Evolutionary conservation across 768 basidiomycete genomes (phyloP).

Genomic region (Podaxis sp.): DNA sequence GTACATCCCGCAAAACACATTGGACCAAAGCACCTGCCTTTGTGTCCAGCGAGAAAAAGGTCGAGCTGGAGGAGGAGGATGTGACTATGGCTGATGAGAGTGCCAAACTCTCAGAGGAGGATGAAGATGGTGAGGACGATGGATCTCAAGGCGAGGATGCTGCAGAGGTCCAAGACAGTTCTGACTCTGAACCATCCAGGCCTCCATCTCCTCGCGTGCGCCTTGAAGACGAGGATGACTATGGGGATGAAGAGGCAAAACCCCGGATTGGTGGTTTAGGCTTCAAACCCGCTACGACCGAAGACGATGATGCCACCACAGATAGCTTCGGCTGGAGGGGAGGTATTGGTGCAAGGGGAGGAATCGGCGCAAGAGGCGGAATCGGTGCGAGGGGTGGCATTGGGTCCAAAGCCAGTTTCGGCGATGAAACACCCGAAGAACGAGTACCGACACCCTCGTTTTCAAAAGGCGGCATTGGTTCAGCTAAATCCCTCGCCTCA

Average conservation of each 20-base stretch:
- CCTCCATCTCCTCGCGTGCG: conserved; percentile 53
- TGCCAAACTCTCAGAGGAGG: conserved; percentile 5
- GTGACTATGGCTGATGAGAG: conserved; percentile 34
- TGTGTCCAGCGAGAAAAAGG: conserved; percentile 52
- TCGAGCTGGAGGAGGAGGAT: conserved; percentile 39
- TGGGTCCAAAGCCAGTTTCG: conserved; percentile 12
- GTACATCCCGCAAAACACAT: conserved; percentile 42
- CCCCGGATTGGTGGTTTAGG: conserved; percentile 46
- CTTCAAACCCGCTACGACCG: conserved; percentile 16
- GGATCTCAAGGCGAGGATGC: conserved; percentile 32
- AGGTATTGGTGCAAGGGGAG: conserved; percentile 4
- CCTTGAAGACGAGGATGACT: conserved; percentile 46
- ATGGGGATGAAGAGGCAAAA: conserved; percentile 31
- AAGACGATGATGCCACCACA: neutral
- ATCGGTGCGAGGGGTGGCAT: conserved; percentile 14
- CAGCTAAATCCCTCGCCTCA: conserved; percentile 16
- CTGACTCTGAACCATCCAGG: conserved; percentile 47
- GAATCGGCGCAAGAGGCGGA: conserved; percentile 6
- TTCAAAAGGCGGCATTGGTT: conserved; percentile 39
- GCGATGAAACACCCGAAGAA: neutral
- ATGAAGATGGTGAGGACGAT: conserved; percentile 26
- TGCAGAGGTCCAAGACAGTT: conserved; percentile 32
- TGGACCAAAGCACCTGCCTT: conserved; percentile 80
- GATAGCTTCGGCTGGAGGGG: conserved; percentile 3
- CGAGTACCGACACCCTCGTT: conserved; percentile 22